Conservation (phyloP, 805 yeast species). For the Ogataea wickerhamii region DNA sequence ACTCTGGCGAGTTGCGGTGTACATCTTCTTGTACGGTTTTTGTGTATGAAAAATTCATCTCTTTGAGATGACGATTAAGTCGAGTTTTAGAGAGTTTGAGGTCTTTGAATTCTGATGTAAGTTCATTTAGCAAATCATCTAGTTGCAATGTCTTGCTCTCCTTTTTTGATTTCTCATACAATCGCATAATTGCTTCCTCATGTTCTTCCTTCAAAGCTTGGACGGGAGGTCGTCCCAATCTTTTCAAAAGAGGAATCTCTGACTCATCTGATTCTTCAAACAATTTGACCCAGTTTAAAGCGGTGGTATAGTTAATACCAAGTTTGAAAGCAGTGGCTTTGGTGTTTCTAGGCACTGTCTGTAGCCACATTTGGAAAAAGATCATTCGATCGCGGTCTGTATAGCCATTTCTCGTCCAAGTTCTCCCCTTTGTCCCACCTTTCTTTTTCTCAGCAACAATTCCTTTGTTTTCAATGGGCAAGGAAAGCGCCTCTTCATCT, state of each 20-base stretch:
- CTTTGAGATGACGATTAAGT: neutral
- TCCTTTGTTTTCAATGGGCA: neutral
- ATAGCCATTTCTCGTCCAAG: constrained; percentile 1
- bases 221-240: constrained; percentile 1
- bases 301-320: constrained; percentile 1
- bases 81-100: constrained; percentile 1
- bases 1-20: neutral
- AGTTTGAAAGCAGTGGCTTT: neutral
- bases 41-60: constrained; percentile 1
- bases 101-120: constrained; percentile 1
- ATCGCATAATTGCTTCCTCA: constrained; percentile 1
- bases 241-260: neutral
- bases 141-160: neutral
- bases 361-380: neutral
- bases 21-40: neutral
- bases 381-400: neutral
- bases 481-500: neutral
- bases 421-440: constrained; percentile 1
- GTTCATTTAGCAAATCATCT: neutral
- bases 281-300: constrained; percentile 1
- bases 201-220: constrained; percentile 1
- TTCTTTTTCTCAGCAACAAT: neutral
- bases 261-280: neutral
- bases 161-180: constrained; percentile 1
- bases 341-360: neutral